Evolutionary conservation across 371 early-diverging fungal species (phyloP).

Genomic region (Syncephalastrum monosporum): DNA sequence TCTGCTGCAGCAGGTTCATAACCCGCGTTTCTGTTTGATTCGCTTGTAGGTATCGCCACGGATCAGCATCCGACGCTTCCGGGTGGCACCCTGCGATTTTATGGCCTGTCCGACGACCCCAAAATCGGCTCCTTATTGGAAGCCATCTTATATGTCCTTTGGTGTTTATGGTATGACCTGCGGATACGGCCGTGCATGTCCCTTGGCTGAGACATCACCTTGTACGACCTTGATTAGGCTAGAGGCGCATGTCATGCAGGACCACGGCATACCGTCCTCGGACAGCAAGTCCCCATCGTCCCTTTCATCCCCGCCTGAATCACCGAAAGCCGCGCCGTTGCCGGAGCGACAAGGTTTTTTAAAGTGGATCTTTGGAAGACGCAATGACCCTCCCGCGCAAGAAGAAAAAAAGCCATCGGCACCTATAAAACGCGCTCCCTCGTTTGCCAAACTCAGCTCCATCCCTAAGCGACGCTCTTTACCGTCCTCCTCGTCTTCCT

Average conservation of each 20-base stretch:
- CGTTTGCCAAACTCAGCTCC: background rate
- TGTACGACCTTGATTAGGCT: constrained; percentile 11
- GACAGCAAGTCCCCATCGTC: background rate
- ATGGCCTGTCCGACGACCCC: constrained; percentile 11
- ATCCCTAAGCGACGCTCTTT: background rate
- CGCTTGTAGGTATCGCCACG: no score
- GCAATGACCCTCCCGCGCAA: background rate
- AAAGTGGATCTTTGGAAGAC: background rate
- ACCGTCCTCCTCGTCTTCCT: background rate
- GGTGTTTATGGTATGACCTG: constrained; percentile 27
- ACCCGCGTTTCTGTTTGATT: constrained; percentile 4
- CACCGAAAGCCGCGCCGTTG: constrained; percentile 3
- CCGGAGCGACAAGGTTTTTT: constrained; percentile 16
- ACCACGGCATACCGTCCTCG: constrained; percentile 29
- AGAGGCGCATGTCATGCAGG: constrained; percentile 48
- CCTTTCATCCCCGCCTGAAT: background rate
- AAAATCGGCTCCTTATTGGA: constrained; percentile 8
- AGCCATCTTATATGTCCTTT: constrained; percentile 47
- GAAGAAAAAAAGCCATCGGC: constrained; percentile 5
- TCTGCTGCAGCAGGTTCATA: constrained; percentile 4
- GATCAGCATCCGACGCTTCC: background rate
- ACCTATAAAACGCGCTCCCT: constrained; percentile 2
- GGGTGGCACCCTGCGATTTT: constrained; percentile 18
- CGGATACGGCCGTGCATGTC: no score
- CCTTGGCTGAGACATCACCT: no score